phyloP scores from a whole-genome alignment of 2,329 filamentous ascomycete species.

The Graphilbum ipis-grandicollis region DNA sequence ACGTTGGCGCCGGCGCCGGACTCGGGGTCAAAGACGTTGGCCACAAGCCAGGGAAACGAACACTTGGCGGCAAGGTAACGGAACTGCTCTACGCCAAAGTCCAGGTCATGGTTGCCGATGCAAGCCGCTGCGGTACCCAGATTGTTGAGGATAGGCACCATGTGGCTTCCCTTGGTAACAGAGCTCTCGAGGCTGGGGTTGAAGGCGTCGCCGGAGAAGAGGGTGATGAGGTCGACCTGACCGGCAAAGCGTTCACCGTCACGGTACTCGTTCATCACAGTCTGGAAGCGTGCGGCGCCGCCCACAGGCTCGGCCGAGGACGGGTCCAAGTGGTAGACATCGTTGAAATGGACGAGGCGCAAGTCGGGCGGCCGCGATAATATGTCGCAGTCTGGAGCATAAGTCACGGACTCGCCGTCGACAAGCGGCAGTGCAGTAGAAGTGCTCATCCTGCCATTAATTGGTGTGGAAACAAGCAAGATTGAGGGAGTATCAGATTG shows the following conservation, averaged over 20 bases:
- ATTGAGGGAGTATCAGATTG: no score
- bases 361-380: slow-evolving; percentile 43
- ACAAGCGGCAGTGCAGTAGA: background rate
- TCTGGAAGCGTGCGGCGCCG: slow-evolving; percentile 66
- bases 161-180: slow-evolving; percentile 78
- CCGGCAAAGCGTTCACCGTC: slow-evolving; percentile 38
- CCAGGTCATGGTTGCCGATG: slow-evolving; percentile 82
- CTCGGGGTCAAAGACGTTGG: slow-evolving; percentile 65
- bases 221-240: slow-evolving; percentile 51
- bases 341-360: slow-evolving; percentile 79
- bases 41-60: slow-evolving; percentile 76
- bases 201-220: slow-evolving; percentile 87
- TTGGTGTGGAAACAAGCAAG: no score
- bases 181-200: slow-evolving; percentile 81
- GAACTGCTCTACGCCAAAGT: slow-evolving; percentile 77
- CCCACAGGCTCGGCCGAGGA: slow-evolving; percentile 68
- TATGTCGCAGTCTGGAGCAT: slow-evolving; percentile 12
- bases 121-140: slow-evolving; percentile 68
- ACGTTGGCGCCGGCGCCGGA: slow-evolving; percentile 52
- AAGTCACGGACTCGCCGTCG: slow-evolving; percentile 12
- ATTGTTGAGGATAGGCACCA: slow-evolving; percentile 70
- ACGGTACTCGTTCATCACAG: slow-evolving; percentile 59
- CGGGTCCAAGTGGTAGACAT: slow-evolving; percentile 76
- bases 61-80: slow-evolving; percentile 55
- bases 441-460: background rate